Evolutionary conservation across 495 filamentous ascomycete species (phyloP).

Genomic region (Penicillium subrubescens): DNA sequence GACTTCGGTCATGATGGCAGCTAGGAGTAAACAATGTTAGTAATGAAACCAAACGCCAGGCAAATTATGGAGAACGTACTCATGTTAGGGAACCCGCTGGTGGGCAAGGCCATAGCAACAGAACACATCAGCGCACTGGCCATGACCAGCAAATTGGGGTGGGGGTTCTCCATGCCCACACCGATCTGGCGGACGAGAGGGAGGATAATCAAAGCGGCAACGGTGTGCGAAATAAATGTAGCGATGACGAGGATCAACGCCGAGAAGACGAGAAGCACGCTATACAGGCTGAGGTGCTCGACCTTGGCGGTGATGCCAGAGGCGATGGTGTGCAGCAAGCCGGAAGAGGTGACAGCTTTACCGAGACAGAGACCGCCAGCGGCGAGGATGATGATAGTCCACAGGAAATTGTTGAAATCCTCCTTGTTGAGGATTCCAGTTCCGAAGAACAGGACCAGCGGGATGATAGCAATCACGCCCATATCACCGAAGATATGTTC

Average conservation of each 20-base stretch:
- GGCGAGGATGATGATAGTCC: slow-evolving; percentile 99
- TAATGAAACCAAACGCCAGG: slow-evolving; percentile 2
- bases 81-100: slow-evolving; percentile 98
- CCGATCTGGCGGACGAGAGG: slow-evolving; percentile 88
- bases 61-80: slow-evolving; percentile 61
- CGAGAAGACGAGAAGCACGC: slow-evolving; percentile 83
- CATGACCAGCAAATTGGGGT: slow-evolving; percentile 96
- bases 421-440: slow-evolving; percentile 97
- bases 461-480: slow-evolving; percentile 97
- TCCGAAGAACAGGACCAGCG: slow-evolving; percentile 94
- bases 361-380: slow-evolving; percentile 92
- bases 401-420: slow-evolving; percentile 99
- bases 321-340: slow-evolving; percentile 89
- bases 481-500: slow-evolving; percentile 91
- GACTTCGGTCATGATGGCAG: slow-evolving; percentile 99
- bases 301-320: slow-evolving; percentile 70
- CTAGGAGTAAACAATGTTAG: slow-evolving; percentile 48
- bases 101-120: slow-evolving; percentile 87
- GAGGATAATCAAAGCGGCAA: slow-evolving; percentile 92
- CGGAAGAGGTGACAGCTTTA: slow-evolving; percentile 91
- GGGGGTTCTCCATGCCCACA: slow-evolving; percentile 78
- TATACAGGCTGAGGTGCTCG: slow-evolving; percentile 80
- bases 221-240: slow-evolving; percentile 97
- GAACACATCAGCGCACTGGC: slow-evolving; percentile 68
- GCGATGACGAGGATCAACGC: slow-evolving; percentile 87